These are phyloP conservation scores for Penicillium sp. DNA, from an alignment of 2,329 filamentous ascomycete species.

Conservation along the genomic window DNA sequence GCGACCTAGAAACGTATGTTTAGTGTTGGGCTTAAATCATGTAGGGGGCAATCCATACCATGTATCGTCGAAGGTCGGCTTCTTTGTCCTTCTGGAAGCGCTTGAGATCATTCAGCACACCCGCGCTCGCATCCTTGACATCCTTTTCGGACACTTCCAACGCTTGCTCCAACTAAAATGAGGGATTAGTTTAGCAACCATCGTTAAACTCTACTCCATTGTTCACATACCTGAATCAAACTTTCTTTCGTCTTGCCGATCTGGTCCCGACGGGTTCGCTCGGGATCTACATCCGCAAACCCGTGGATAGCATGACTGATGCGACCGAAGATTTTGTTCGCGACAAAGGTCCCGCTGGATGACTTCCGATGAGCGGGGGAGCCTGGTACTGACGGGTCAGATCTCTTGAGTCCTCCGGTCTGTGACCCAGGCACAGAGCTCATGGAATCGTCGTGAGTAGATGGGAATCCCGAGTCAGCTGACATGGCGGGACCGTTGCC, in stretches of 20 bases:
- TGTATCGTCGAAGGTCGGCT: slow-evolving; percentile 87
- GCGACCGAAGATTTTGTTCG: slow-evolving; percentile 88
- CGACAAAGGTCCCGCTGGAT: slow-evolving; percentile 84
- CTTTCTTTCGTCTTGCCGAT: slow-evolving; percentile 95
- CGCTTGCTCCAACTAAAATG: slow-evolving; percentile 77
- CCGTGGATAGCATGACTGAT: slow-evolving; percentile 95
- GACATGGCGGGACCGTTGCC: slow-evolving; percentile 67
- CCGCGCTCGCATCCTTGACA: slow-evolving; percentile 86
- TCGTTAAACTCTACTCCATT: neutral
- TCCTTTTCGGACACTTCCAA: slow-evolving; percentile 85
- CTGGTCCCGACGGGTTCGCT: slow-evolving; percentile 84
- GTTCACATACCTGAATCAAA: slow-evolving; percentile 57
- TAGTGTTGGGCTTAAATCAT: neutral
- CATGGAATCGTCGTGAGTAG: slow-evolving; percentile 73
- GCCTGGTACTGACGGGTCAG: slow-evolving; percentile 30
- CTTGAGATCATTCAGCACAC: slow-evolving; percentile 84
- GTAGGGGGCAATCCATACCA: slow-evolving; percentile 62
- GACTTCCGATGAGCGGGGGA: slow-evolving; percentile 70
- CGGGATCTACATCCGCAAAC: slow-evolving; percentile 93
- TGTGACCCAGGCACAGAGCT: slow-evolving; percentile 70
- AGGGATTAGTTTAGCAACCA: slow-evolving; percentile 1
- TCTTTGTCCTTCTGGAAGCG: slow-evolving; percentile 95
- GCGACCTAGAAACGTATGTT: slow-evolving; percentile 62
- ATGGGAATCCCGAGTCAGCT: slow-evolving; percentile 91
- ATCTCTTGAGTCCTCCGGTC: slow-evolving; percentile 56